These are phyloP conservation scores for Pythium oligandrum DNA, from an alignment of 352 stramenopile genomes.

Conservation along the genomic window DNA sequence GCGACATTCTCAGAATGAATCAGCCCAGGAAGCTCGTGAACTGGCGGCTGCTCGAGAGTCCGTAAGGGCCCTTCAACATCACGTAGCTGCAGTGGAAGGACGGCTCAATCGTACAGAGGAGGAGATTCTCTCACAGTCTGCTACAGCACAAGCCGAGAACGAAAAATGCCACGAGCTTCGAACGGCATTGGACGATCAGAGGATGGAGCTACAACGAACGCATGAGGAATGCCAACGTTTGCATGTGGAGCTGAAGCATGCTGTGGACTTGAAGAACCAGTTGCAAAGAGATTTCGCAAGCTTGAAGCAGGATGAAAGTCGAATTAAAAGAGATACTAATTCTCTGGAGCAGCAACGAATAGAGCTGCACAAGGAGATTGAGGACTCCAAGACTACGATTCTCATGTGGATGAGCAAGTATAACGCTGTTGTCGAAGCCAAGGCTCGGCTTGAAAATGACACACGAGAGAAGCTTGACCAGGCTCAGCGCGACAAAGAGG, in stretches of 20 bases:
- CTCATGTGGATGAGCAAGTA: slow-evolving; percentile 72
- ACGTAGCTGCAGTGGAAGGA: slow-evolving; percentile 7
- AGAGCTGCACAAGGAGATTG: slow-evolving; percentile 31
- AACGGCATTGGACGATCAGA: neutral
- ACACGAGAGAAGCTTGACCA: slow-evolving; percentile 24
- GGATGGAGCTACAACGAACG: neutral
- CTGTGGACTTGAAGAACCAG: too few relatives aligned
- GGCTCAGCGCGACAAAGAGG: slow-evolving; percentile 22
- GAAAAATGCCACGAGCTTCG: too few relatives aligned
- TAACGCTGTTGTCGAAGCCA: slow-evolving; percentile 30
- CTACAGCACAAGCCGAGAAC: too few relatives aligned
- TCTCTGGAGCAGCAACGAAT: too few relatives aligned
- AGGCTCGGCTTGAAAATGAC: slow-evolving; percentile 27
- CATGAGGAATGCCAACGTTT: slow-evolving; percentile 9
- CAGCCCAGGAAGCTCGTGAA: too few relatives aligned
- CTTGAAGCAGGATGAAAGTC: too few relatives aligned
- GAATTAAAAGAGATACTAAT: too few relatives aligned
- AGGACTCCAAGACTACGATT: slow-evolving; percentile 49
- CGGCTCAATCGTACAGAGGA: slow-evolving; percentile 7
- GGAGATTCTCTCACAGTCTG: neutral
- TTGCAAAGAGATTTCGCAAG: too few relatives aligned
- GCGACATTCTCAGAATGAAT: too few relatives aligned
- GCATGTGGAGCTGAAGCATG: slow-evolving; percentile 1
- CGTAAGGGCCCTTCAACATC: slow-evolving; percentile 2
- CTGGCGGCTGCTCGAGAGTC: too few relatives aligned